These are phyloP conservation scores for Leishmania mexicana DNA, from an alignment of 208 protist species.

Conservation along the genomic window DNA sequence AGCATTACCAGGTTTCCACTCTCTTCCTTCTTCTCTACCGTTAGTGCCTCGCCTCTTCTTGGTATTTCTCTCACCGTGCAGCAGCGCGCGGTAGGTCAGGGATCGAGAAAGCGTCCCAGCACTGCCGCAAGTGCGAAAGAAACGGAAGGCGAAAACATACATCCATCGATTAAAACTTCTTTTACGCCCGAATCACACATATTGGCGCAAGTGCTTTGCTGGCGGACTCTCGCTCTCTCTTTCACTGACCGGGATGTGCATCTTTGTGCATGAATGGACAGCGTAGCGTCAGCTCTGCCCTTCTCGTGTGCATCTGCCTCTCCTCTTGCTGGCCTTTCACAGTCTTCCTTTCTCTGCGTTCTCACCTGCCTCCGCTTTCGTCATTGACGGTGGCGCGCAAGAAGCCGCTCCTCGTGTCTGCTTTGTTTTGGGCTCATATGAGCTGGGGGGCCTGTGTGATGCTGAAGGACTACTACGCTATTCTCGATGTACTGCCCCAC, in stretches of 20 bases:
- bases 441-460: slow-evolving; percentile 26
- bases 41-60: not conserved
- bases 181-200: not conserved
- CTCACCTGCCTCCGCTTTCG: not conserved
- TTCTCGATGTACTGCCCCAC: slow-evolving; percentile 55
- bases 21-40: not conserved
- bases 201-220: not conserved
- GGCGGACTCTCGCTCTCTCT: not conserved
- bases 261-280: not conserved
- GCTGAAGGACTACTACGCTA: slow-evolving; percentile 89
- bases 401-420: not conserved
- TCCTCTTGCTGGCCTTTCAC: not conserved
- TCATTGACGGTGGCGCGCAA: not conserved
- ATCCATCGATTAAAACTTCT: not conserved
- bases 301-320: not conserved
- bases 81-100: not conserved
- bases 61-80: not conserved
- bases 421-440: not conserved
- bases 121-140: not conserved
- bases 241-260: not conserved
- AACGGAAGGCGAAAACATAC: not conserved
- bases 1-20: not conserved
- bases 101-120: not conserved
- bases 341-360: not conserved
- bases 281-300: not conserved